These are phyloP conservation scores for Pelargonium myrrhifolium DNA, from an alignment of 441 rosid genomes.

Conservation along the genomic window DNA sequence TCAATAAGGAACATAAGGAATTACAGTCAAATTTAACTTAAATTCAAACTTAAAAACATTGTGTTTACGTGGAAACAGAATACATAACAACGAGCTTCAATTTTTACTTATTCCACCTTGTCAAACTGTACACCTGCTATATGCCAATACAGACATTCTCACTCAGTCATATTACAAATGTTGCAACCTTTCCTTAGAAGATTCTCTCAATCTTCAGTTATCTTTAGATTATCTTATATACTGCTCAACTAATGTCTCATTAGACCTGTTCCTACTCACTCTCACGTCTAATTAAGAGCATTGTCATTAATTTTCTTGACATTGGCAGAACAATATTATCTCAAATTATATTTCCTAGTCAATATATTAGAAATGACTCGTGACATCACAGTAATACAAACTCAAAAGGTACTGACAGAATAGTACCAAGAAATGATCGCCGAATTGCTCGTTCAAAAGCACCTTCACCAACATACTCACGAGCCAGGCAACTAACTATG, in stretches of 20 bases:
- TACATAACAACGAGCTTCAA: not conserved
- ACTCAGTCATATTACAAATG: not conserved
- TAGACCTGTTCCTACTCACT: not conserved
- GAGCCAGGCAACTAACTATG: conserved; percentile 56
- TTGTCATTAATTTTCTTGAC: not conserved
- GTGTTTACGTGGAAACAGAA: not conserved
- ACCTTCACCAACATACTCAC: conserved; percentile 43
- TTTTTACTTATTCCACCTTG: not conserved
- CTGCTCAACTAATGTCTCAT: not conserved
- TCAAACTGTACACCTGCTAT: not conserved
- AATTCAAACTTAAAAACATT: not conserved
- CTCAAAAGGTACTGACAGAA: conserved; percentile 9
- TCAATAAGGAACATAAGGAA: conserved; percentile 7
- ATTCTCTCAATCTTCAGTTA: not conserved
- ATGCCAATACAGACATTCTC: not conserved
- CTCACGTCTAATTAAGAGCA: not conserved
- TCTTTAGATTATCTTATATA: not conserved
- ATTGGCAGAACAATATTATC: not conserved
- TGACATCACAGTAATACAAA: not conserved
- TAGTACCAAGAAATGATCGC: conserved; percentile 74
- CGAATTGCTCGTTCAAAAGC: conserved; percentile 69
- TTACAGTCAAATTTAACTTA: not conserved
- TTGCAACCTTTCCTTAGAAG: not conserved
- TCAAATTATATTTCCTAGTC: not conserved
- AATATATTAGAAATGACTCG: too few relatives aligned